Percentiles rank a stretch among this genome's conserved stretches.
Conservation (phyloP, 202 grass and related monocot species). For the Schoenoplectus tabernaemontani region DNA sequence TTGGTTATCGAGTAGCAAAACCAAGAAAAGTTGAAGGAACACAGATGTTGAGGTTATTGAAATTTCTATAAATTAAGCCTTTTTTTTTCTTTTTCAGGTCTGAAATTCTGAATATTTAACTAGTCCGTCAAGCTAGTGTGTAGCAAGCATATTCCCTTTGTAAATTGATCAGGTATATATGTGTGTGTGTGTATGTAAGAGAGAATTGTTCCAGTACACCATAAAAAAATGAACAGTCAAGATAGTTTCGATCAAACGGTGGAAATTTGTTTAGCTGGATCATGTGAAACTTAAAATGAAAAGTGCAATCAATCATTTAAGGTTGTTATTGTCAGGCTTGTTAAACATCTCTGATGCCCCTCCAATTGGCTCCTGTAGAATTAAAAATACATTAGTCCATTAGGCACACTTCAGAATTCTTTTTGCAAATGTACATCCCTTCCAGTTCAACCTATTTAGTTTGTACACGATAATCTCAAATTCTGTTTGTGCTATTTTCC, state of each 20-base stretch:
- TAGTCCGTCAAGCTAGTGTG: neutral
- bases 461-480: neutral
- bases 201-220: too few relatives aligned
- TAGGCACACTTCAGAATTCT: neutral
- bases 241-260: too few relatives aligned
- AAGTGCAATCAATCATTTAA: neutral
- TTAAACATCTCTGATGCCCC: neutral
- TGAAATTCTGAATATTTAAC: neutral
- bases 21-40: neutral
- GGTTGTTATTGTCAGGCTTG: slow-evolving; percentile 11
- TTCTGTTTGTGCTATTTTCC: slow-evolving; percentile 16
- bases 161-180: neutral
- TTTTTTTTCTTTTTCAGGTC: slow-evolving; percentile 1
- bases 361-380: neutral
- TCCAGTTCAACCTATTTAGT: neutral
- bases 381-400: neutral
- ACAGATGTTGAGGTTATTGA: neutral
- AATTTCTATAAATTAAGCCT: neutral
- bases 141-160: neutral
- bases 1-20: neutral
- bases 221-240: too few relatives aligned
- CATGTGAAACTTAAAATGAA: too few relatives aligned
- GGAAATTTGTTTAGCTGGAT: too few relatives aligned
- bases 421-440: neutral
- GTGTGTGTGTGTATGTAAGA: too few relatives aligned